Percentiles rank a stretch among this genome's conserved stretches.
Evolutionary conservation across 2,329 filamentous ascomycete species (phyloP).

Genomic region (Sporothrix mexicana): DNA sequence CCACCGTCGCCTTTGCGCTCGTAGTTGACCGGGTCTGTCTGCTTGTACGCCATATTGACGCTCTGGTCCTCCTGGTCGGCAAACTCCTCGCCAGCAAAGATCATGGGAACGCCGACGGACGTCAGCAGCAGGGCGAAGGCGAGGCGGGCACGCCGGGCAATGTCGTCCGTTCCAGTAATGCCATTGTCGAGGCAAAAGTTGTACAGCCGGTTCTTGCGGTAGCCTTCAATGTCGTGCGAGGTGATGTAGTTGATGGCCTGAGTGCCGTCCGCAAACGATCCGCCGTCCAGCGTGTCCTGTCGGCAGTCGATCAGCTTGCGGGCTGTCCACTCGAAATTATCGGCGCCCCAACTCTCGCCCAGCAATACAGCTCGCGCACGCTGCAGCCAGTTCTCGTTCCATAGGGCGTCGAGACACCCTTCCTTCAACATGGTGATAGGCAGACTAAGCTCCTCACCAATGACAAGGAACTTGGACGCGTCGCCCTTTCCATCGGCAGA

Average conservation of each 20-base stretch:
- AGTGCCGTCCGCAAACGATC: conserved; percentile 37
- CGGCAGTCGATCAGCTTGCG: conserved; percentile 39
- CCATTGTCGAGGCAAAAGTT: conserved; percentile 38
- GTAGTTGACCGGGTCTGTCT: conserved; percentile 42
- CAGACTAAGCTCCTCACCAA: conserved; percentile 41
- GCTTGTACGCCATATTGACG: conserved; percentile 39
- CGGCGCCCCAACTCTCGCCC: conserved; percentile 35
- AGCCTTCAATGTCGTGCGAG: conserved; percentile 41
- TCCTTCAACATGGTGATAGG: conserved; percentile 38
- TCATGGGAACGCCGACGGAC: conserved; percentile 41
- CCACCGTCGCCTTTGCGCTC: conserved; percentile 37
- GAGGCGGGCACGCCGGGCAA: conserved; percentile 37
- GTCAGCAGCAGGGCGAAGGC: conserved; percentile 41
- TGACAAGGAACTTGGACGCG: conserved; percentile 39
- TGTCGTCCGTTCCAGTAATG: conserved; percentile 33
- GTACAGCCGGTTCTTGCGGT: conserved; percentile 40
- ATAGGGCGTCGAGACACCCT: conserved; percentile 39
- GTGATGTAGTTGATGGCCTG: conserved; percentile 42
- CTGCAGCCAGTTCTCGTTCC: conserved; percentile 41
- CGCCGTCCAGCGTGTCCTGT: conserved; percentile 33
- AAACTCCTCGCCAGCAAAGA: conserved; percentile 43
- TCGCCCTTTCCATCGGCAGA: conserved; percentile 30
- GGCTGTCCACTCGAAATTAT: conserved; percentile 40
- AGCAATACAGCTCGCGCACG: conserved; percentile 38
- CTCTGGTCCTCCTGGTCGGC: conserved; percentile 41